phyloP scores from a whole-genome alignment of 2,329 filamentous ascomycete species.

The Aspergillus sp. region DNA sequence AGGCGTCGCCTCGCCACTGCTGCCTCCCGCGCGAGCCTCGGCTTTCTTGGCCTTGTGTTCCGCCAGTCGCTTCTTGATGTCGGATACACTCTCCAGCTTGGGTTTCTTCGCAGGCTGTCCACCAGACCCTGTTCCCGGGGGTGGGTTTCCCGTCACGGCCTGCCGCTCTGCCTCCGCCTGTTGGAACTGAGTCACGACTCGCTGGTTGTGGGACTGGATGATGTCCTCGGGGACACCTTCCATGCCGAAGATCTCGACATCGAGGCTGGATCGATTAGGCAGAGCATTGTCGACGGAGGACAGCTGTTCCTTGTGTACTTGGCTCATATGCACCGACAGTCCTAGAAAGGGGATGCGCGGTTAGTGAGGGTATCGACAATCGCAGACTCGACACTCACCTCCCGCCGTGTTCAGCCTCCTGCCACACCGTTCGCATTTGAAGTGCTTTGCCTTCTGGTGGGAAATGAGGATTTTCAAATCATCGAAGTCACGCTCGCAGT shows the following conservation, averaged over 20 bases:
- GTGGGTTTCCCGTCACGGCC: conserved; percentile 78
- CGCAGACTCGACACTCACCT: conserved; percentile 55
- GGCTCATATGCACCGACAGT: conserved; percentile 94
- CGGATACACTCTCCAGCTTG: conserved; percentile 70
- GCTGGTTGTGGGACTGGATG: conserved; percentile 76
- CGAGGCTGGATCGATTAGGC: conserved; percentile 77
- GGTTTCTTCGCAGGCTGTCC: conserved; percentile 58
- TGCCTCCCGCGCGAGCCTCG: conserved; percentile 56
- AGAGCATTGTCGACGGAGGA: conserved; percentile 88
- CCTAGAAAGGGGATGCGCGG: conserved; percentile 51
- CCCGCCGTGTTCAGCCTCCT: conserved; percentile 89
- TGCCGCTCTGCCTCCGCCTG: conserved; percentile 79
- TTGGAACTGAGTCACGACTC: conserved; percentile 82
- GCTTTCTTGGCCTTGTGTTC: conserved; percentile 69
- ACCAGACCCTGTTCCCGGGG: conserved; percentile 53
- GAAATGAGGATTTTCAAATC: conserved; percentile 94
- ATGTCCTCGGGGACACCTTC: conserved; percentile 90
- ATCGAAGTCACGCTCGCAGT: conserved; percentile 98
- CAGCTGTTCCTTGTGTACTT: conserved; percentile 94
- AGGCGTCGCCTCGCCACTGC: conserved; percentile 59
- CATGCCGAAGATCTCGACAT: conserved; percentile 98
- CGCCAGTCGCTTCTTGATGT: conserved; percentile 76
- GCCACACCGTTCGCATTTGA: conserved; percentile 91
- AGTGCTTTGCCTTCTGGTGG: conserved; percentile 99
- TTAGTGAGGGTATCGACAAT: neutral